phyloP scores from a whole-genome alignment of 2,329 filamentous ascomycete species.

The Cordyceps javanica region DNA sequence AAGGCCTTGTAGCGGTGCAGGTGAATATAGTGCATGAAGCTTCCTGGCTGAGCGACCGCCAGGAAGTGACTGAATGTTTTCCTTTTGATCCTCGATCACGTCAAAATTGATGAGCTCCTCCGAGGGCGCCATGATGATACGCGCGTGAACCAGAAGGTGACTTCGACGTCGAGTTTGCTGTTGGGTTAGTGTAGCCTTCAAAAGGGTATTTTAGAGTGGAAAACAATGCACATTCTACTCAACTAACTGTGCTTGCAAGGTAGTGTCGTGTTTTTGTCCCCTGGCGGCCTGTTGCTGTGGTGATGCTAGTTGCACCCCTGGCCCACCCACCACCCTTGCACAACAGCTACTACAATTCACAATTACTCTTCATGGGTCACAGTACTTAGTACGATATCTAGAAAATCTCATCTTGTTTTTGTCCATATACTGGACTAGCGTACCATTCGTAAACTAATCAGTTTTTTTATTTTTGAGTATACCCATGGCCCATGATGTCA shows the following conservation, averaged over 20 bases:
- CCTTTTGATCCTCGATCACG: conserved; percentile 92
- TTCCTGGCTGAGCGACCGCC: conserved; percentile 83
- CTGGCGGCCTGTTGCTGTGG: conserved; percentile 10
- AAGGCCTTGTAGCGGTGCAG: conserved; percentile 52
- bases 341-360: neutral
- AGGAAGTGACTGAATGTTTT: conserved; percentile 93
- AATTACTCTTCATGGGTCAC: neutral
- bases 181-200: neutral
- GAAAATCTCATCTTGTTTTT: neutral
- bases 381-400: neutral
- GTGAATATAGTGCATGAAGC: conserved; percentile 74
- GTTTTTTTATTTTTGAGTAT: neutral
- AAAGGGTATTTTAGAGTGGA: neutral
- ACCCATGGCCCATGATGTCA: neutral
- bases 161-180: neutral
- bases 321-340: neutral
- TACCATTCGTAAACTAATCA: neutral
- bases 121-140: conserved; percentile 36
- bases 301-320: neutral
- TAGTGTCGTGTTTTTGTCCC: conserved; percentile 7
- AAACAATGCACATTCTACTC: neutral
- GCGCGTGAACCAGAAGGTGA: neutral
- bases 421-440: neutral
- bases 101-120: conserved; percentile 69
- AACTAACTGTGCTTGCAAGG: neutral